Evolutionary conservation across 495 filamentous ascomycete species (phyloP).

Genomic region (Podospora sp.): DNA sequence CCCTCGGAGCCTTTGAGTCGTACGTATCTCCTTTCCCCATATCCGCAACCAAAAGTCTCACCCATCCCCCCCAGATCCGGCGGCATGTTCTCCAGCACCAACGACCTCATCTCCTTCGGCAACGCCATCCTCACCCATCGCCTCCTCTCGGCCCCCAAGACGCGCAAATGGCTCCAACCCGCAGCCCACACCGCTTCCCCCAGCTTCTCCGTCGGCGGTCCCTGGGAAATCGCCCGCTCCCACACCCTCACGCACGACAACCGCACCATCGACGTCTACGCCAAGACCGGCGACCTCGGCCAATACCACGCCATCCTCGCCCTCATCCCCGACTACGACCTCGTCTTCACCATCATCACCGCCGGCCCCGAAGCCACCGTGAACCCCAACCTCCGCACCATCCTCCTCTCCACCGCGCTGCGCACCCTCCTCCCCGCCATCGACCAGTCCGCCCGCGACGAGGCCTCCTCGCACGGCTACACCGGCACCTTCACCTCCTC

Average conservation of each 20-base stretch:
- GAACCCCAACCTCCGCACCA: slow-evolving; percentile 20
- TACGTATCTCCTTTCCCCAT: not conserved
- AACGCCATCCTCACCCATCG: slow-evolving; percentile 47
- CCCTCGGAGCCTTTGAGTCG: slow-evolving; percentile 42
- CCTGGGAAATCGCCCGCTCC: slow-evolving; percentile 58
- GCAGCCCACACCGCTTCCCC: slow-evolving; percentile 48
- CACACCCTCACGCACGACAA: slow-evolving; percentile 39
- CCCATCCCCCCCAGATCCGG: not conserved
- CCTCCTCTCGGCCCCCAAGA: slow-evolving; percentile 46
- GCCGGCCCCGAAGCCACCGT: slow-evolving; percentile 39
- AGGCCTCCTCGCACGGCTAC: slow-evolving; percentile 38
- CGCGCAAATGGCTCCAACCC: slow-evolving; percentile 61
- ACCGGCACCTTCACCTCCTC: slow-evolving; percentile 44
- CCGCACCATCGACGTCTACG: slow-evolving; percentile 56
- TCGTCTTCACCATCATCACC: slow-evolving; percentile 52
- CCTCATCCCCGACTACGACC: slow-evolving; percentile 55
- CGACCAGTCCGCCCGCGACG: slow-evolving; percentile 48
- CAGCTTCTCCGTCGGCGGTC: slow-evolving; percentile 49
- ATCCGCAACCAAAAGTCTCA: not conserved
- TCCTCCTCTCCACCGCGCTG: slow-evolving; percentile 40
- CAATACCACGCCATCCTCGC: slow-evolving; percentile 50
- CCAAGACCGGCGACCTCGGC: slow-evolving; percentile 55
- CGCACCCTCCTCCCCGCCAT: slow-evolving; percentile 46
- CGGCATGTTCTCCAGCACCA: slow-evolving; percentile 45
- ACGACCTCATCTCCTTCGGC: slow-evolving; percentile 45